These are phyloP conservation scores for Shiraia sp. DNA, from an alignment of 2,329 filamentous ascomycete genomes.

Conservation along the genomic window DNA sequence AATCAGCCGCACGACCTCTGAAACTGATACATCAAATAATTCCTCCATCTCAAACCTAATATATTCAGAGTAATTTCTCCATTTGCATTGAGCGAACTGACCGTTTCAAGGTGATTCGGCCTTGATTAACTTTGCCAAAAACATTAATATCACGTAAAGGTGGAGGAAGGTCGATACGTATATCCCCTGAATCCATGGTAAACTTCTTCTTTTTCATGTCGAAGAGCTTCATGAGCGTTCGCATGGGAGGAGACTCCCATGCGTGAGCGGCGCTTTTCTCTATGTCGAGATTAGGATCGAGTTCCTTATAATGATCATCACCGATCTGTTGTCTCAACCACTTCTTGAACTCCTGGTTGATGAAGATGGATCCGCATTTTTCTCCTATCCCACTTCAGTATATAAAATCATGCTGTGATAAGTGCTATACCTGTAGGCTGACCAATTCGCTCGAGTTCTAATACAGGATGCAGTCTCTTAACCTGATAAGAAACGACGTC, in stretches of 20 bases:
- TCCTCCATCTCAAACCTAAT: slow-evolving; percentile 21
- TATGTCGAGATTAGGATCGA: slow-evolving; percentile 19
- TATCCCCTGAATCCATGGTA: slow-evolving; percentile 6
- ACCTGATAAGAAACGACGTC: slow-evolving; percentile 27
- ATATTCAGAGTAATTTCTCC: not conserved
- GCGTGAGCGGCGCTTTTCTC: slow-evolving; percentile 21
- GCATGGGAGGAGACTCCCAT: slow-evolving; percentile 22
- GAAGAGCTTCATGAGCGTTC: slow-evolving; percentile 24
- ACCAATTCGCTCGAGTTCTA: slow-evolving; percentile 17
- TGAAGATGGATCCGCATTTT: slow-evolving; percentile 31
- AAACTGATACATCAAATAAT: slow-evolving; percentile 29
- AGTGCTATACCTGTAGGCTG: slow-evolving; percentile 10
- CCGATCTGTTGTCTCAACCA: slow-evolving; percentile 26
- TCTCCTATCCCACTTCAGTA: slow-evolving; percentile 4
- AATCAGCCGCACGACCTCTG: slow-evolving; percentile 21
- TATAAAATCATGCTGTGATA: not conserved
- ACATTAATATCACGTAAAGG: slow-evolving; percentile 18
- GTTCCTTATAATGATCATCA: slow-evolving; percentile 16
- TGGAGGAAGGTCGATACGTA: slow-evolving; percentile 23
- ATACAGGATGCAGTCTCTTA: slow-evolving; percentile 14
- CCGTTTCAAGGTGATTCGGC: slow-evolving; percentile 20
- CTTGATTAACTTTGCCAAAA: slow-evolving; percentile 15
- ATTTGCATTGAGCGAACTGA: not conserved
- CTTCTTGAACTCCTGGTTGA: slow-evolving; percentile 26
- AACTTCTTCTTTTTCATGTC: slow-evolving; percentile 21